These are phyloP conservation scores for Coemansia sp. DNA, from an alignment of 192 early-diverging fungal species.

Conservation along the genomic window DNA sequence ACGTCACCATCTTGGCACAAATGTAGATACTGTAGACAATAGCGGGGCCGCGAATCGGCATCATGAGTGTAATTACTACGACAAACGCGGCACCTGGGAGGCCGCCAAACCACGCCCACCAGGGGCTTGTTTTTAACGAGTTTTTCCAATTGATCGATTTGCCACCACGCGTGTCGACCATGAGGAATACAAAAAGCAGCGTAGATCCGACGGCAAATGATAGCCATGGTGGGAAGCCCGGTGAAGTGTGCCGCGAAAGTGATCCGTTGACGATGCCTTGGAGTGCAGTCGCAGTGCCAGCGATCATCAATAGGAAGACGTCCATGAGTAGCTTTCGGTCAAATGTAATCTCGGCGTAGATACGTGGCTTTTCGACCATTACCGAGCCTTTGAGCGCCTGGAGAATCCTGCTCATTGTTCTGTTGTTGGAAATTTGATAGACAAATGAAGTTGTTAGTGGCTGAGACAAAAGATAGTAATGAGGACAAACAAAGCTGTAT, in stretches of 20 bases:
- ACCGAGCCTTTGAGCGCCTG: conserved; percentile 22
- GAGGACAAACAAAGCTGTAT: background rate
- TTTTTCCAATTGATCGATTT: conserved; percentile 32
- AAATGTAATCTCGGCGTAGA: conserved; percentile 25
- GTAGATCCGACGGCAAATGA: conserved; percentile 13
- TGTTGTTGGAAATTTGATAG: background rate
- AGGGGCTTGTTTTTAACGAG: conserved; percentile 24
- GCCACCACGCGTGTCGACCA: conserved; percentile 33
- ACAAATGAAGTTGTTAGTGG: background rate
- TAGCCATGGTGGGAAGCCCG: conserved; percentile 35
- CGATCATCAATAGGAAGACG: conserved; percentile 22
- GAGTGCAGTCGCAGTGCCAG: conserved; percentile 18
- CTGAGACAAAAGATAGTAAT: background rate
- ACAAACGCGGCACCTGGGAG: conserved; percentile 29
- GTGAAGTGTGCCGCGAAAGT: conserved; percentile 19
- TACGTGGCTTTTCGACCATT: conserved; percentile 29
- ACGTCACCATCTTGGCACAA: conserved; percentile 27
- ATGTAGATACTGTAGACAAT: conserved; percentile 31
- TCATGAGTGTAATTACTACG: conserved; percentile 33
- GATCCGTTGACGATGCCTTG: conserved; percentile 33
- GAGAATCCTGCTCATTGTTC: conserved; percentile 35
- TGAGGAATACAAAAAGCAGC: conserved; percentile 26
- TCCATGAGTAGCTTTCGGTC: conserved; percentile 29
- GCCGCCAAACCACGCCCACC: conserved; percentile 36
- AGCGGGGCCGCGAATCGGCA: conserved; percentile 25